A percentile compares a stretch with the other conserved stretches of the same genome.
Conservation (phyloP, 805 yeast genomes). For the Zygosaccharomyces rouxii region DNA sequence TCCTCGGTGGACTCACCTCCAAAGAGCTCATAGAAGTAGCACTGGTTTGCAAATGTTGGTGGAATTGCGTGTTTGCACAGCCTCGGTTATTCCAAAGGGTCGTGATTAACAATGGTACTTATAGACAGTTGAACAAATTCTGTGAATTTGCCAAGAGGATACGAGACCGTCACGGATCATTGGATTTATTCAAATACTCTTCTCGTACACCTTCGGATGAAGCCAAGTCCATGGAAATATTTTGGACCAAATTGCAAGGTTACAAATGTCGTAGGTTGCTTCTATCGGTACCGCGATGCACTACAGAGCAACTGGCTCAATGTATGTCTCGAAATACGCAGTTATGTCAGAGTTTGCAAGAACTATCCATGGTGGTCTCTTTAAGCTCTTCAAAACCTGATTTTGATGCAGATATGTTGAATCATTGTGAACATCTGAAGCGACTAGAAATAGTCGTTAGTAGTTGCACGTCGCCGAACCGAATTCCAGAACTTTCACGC, state of each 20-base stretch:
- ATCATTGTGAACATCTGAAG: conserved; percentile 16
- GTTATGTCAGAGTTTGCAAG: conserved; percentile 11
- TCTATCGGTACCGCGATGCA: conserved; percentile 21
- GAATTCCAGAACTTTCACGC: conserved; percentile 3
- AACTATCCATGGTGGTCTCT: conserved; percentile 20
- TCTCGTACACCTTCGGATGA: conserved; percentile 26
- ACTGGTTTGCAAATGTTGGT: conserved; percentile 25
- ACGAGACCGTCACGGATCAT: neutral
- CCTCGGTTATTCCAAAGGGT: conserved; percentile 22
- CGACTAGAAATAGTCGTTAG: conserved; percentile 23
- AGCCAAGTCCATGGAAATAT: conserved; percentile 12
- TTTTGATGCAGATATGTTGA: conserved; percentile 17
- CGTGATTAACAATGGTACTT: conserved; percentile 15
- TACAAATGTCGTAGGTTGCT: conserved; percentile 15
- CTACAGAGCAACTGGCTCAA: conserved; percentile 18
- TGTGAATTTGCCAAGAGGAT: conserved; percentile 14
- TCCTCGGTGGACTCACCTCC: conserved; percentile 19
- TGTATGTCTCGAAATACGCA: conserved; percentile 8
- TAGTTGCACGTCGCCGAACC: conserved; percentile 16
- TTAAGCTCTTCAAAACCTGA: conserved; percentile 22
- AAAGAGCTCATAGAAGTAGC: conserved; percentile 20
- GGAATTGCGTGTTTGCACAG: conserved; percentile 13
- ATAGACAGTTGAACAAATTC: conserved; percentile 17
- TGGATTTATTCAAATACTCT: conserved; percentile 19
- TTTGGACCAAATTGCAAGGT: conserved; percentile 15